phyloP scores from a whole-genome alignment of 345 rosid species.

The Rhodamnia rubescens region DNA sequence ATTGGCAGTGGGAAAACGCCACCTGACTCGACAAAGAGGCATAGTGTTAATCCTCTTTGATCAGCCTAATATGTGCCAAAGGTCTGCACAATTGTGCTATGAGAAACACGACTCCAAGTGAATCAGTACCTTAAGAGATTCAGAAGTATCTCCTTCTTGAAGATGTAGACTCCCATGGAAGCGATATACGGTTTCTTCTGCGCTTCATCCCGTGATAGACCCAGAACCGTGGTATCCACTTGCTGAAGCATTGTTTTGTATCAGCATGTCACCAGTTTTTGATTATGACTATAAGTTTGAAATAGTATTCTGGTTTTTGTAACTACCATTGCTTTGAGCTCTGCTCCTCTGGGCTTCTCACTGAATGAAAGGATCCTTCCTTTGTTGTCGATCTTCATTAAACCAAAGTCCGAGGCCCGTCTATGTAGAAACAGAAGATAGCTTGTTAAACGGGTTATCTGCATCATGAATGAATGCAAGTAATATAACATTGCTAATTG shows the following conservation, averaged over 20 bases:
- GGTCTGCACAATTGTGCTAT: background rate
- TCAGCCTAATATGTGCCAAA: background rate
- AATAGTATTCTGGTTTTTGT: background rate
- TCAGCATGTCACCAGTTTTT: background rate
- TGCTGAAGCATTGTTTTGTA: constrained; percentile 24
- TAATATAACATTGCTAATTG: background rate
- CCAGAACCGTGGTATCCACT: constrained; percentile 80
- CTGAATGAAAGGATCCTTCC: constrained; percentile 79
- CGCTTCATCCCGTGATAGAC: constrained; percentile 75
- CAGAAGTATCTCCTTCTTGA: constrained; percentile 89
- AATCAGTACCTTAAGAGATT: constrained; percentile 77
- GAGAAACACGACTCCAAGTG: background rate
- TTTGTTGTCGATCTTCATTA: constrained; percentile 87
- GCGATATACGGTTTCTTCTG: constrained; percentile 87
- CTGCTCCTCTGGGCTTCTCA: constrained; percentile 82
- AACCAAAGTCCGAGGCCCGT: constrained; percentile 96
- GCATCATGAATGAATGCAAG: background rate
- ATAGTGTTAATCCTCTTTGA: background rate
- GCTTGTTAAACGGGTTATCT: background rate
- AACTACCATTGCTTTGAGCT: constrained; percentile 75
- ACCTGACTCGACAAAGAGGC: constrained; percentile 28
- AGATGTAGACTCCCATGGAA: constrained; percentile 93
- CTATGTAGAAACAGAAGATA: constrained; percentile 30
- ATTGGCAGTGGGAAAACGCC: constrained; percentile 98
- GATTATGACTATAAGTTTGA: background rate